phyloP scores from a whole-genome alignment of 2,329 filamentous ascomycete species.

The Sporothrix curviconia region DNA sequence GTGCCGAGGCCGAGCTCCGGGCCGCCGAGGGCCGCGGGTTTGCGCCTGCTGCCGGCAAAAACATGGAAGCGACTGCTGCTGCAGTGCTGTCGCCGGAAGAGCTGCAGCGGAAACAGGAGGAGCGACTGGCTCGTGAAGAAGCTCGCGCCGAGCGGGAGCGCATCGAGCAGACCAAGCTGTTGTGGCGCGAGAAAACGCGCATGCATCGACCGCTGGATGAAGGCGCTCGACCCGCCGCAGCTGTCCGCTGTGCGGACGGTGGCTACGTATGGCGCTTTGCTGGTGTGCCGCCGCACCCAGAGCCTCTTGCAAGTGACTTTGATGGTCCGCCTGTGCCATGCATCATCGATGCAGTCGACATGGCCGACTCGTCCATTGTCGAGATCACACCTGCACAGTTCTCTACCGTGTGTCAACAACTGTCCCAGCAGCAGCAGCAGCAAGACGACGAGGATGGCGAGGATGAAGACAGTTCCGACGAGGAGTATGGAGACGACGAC shows the following conservation, averaged over 20 bases:
- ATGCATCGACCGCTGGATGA: constrained; percentile 5
- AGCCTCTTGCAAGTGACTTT: neutral
- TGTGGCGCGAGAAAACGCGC: constrained; percentile 14
- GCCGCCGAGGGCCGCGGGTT: neutral
- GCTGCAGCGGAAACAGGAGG: neutral
- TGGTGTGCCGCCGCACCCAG: neutral
- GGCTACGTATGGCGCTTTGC: neutral
- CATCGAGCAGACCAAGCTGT: constrained; percentile 12
- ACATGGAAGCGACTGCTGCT: neutral
- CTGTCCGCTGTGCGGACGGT: neutral
- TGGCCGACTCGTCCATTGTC: constrained; percentile 14
- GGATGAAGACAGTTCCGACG: neutral
- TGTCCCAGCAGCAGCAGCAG: neutral
- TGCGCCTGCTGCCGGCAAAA: neutral
- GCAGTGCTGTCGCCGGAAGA: neutral
- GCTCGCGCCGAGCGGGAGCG: constrained; percentile 1
- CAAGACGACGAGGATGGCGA: neutral
- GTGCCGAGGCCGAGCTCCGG: neutral
- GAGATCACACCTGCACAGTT: constrained; percentile 16
- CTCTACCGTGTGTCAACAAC: neutral
- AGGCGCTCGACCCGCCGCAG: neutral
- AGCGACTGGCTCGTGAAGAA: neutral
- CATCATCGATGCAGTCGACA: neutral
- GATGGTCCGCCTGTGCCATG: neutral
- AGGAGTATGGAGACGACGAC: no score